Evolutionary conservation across 2,329 filamentous ascomycete genomes (phyloP).

Genomic region (Trichoderma oligosporum): DNA sequence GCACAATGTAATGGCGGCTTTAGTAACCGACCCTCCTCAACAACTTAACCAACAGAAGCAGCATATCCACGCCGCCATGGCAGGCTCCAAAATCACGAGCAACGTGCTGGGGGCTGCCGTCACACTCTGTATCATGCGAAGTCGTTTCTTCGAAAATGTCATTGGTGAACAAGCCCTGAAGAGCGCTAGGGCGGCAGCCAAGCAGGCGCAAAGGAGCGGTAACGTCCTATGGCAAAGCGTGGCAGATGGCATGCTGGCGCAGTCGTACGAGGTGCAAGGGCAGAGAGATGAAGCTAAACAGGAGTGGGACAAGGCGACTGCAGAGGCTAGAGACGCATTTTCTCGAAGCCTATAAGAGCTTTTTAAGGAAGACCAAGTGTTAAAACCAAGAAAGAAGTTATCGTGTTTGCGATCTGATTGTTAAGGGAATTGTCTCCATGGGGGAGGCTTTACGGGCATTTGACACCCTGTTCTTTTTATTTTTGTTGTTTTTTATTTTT

Average conservation of each 20-base stretch:
- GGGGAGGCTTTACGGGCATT: conserved; percentile 25
- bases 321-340: conserved; percentile 43
- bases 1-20: conserved; percentile 68
- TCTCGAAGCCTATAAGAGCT: conserved; percentile 30
- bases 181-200: conserved; percentile 65
- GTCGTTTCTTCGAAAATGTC: conserved; percentile 74
- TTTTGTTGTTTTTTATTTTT: background rate
- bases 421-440: background rate
- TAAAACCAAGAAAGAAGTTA: background rate
- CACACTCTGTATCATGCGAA: conserved; percentile 79
- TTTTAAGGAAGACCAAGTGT: background rate
- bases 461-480: conserved; percentile 17
- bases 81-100: conserved; percentile 61
- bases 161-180: conserved; percentile 78
- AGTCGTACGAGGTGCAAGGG: conserved; percentile 70
- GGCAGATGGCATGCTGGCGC: conserved; percentile 71
- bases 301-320: conserved; percentile 41
- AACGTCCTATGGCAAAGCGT: conserved; percentile 77
- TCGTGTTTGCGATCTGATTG: background rate
- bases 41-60: conserved; percentile 75
- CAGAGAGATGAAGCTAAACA: conserved; percentile 45
- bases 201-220: conserved; percentile 65
- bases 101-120: conserved; percentile 82
- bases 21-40: conserved; percentile 57
- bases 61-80: conserved; percentile 69